Percentiles rank a stretch among this genome's conserved stretches.
Conservation (phyloP, 2,329 filamentous ascomycete genomes). For the Ophiostoma piceae region DNA sequence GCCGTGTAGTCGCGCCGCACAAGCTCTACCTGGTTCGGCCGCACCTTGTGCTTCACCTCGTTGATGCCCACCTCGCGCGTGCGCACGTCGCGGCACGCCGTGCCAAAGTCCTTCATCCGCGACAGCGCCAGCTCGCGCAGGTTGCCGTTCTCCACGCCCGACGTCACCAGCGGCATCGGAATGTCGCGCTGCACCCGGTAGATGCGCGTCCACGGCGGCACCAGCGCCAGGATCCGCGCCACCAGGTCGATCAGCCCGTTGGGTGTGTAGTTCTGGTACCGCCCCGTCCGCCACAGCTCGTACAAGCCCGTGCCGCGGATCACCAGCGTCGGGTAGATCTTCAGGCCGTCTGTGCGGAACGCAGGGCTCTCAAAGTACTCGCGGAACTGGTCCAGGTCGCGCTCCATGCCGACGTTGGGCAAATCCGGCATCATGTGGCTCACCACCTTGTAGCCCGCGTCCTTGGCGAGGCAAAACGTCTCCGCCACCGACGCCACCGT, state of each 20-base stretch:
- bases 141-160: slow-evolving; percentile 96
- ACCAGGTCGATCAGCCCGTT: slow-evolving; percentile 95
- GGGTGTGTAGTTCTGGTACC: slow-evolving; percentile 98
- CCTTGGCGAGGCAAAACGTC: slow-evolving; percentile 95
- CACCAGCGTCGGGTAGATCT: slow-evolving; percentile 96
- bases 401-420: slow-evolving; percentile 97
- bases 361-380: slow-evolving; percentile 97
- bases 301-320: slow-evolving; percentile 95
- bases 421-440: slow-evolving; percentile 99
- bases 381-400: slow-evolving; percentile 91
- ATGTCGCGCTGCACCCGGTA: slow-evolving; percentile 98
- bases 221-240: slow-evolving; percentile 87
- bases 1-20: slow-evolving; percentile 89
- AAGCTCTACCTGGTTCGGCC: slow-evolving; percentile 91
- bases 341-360: slow-evolving; percentile 92
- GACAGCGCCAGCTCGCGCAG: slow-evolving; percentile 86
- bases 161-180: slow-evolving; percentile 99
- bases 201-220: slow-evolving; percentile 96
- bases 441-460: slow-evolving; percentile 97
- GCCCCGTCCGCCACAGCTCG: slow-evolving; percentile 92
- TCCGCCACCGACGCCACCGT: slow-evolving; percentile 93
- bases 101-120: slow-evolving; percentile 99
- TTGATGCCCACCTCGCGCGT: slow-evolving; percentile 97
- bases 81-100: slow-evolving; percentile 89
- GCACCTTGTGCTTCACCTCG: slow-evolving; percentile 97